Evolutionary conservation across 2,329 filamentous ascomycete species (phyloP).

Genomic region (Penicillium decumbens): DNA sequence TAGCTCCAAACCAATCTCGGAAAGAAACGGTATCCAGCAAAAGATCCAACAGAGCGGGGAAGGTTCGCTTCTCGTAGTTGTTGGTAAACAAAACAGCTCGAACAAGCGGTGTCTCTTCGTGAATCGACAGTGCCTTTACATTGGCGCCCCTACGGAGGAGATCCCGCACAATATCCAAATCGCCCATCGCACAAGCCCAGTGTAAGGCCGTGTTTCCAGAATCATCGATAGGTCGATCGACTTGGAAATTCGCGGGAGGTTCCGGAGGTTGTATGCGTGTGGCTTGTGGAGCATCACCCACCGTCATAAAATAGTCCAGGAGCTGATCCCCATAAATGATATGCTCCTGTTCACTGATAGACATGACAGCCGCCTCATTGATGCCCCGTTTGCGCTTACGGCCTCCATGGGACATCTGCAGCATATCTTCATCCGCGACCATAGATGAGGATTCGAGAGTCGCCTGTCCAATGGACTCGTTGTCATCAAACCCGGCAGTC

Average conservation of each 20-base stretch:
- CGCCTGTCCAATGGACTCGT: slow-evolving; percentile 76
- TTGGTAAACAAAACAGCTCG: slow-evolving; percentile 94
- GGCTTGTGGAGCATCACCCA: slow-evolving; percentile 67
- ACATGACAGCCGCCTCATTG: slow-evolving; percentile 54
- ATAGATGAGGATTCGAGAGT: slow-evolving; percentile 81
- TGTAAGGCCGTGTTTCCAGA: slow-evolving; percentile 90
- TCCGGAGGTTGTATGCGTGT: slow-evolving; percentile 59
- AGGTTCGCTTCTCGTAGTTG: slow-evolving; percentile 88
- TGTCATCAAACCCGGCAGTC: slow-evolving; percentile 62
- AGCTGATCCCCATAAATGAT: slow-evolving; percentile 88
- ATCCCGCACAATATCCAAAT: slow-evolving; percentile 84
- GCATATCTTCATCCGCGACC: slow-evolving; percentile 75
- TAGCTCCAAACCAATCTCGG: slow-evolving; percentile 74
- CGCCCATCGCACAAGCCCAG: slow-evolving; percentile 97
- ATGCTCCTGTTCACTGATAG: slow-evolving; percentile 72
- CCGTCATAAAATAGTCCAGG: slow-evolving; percentile 90
- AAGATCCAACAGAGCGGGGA: slow-evolving; percentile 76
- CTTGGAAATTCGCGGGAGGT: slow-evolving; percentile 79
- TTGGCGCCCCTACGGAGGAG: slow-evolving; percentile 75
- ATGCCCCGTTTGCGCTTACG: slow-evolving; percentile 75
- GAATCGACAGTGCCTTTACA: slow-evolving; percentile 63
- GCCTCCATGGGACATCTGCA: slow-evolving; percentile 60
- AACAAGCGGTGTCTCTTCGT: slow-evolving; percentile 87
- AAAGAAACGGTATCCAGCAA: slow-evolving; percentile 76
- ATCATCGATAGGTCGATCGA: slow-evolving; percentile 88